Evolutionary conservation across 345 rosid species (phyloP).

Genomic region (Camelina hispida): DNA sequence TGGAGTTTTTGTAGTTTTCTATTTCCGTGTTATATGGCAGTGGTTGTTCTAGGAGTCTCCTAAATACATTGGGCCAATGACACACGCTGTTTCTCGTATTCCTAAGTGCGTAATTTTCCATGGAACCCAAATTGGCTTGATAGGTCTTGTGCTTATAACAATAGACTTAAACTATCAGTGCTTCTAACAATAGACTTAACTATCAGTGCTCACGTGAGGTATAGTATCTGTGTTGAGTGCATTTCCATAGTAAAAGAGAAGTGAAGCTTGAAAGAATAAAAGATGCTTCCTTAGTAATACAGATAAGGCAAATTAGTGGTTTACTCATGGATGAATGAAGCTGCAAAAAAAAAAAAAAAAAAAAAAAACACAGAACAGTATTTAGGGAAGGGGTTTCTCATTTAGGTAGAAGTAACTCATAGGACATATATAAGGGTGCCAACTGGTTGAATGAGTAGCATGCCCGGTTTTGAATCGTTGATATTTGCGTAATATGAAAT

Average conservation of each 20-base stretch:
- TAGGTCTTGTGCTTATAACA: background rate
- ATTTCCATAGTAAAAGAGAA: background rate
- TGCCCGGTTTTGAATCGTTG: constrained; percentile 1
- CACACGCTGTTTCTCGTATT: constrained; percentile 2
- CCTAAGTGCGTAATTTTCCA: background rate
- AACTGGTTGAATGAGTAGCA: constrained; percentile 6
- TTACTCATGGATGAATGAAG: background rate
- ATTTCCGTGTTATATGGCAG: constrained; percentile 4
- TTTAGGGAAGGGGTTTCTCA: background rate
- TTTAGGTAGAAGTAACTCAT: background rate
- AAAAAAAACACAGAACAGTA: constrained; percentile 9
- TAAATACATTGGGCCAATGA: background rate
- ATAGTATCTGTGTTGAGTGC: constrained; percentile 2
- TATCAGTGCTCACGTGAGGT: background rate
- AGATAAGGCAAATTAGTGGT: constrained; percentile 8
- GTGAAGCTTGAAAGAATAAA: background rate
- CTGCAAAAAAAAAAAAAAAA: background rate
- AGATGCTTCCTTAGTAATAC: constrained; percentile 6
- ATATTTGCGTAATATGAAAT: background rate
- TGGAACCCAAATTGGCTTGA: constrained; percentile 12
- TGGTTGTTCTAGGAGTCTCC: constrained; percentile 7
- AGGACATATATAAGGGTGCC: background rate
- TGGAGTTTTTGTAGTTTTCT: constrained; percentile 21
- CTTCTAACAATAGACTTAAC: background rate
- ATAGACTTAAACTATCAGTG: background rate